Percentiles rank a stretch among this genome's conserved stretches.
These are phyloP conservation scores for Boletus subcaerulescens DNA, from an alignment of 768 basidiomycete genomes.

Conservation along the genomic window DNA sequence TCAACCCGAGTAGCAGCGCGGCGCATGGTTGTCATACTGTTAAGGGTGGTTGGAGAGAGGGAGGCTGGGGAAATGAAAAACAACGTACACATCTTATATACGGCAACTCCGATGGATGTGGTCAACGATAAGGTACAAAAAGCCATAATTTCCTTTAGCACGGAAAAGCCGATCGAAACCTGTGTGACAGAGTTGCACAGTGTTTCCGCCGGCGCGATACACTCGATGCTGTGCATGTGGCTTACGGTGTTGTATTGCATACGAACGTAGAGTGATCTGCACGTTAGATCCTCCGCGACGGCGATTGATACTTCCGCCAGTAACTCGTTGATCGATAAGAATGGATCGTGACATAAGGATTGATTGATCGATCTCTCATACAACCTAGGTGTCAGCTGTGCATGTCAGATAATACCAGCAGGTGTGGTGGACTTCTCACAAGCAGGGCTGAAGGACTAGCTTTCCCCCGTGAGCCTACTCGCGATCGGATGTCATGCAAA, in stretches of 20 bases:
- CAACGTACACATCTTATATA: conserved; percentile 2
- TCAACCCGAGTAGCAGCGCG: background rate
- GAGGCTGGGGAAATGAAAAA: background rate
- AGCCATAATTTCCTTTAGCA: background rate
- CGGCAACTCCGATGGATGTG: background rate
- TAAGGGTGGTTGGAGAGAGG: background rate
- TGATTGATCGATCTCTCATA: too few relatives aligned
- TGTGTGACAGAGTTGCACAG: background rate
- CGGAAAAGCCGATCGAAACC: background rate
- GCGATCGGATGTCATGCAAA: too few relatives aligned
- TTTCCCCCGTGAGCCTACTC: too few relatives aligned
- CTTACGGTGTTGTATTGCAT: background rate
- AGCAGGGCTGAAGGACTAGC: too few relatives aligned
- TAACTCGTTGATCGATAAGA: background rate
- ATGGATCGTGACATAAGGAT: too few relatives aligned
- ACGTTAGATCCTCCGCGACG: background rate
- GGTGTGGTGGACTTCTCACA: too few relatives aligned
- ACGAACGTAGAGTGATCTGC: background rate
- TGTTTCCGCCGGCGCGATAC: background rate
- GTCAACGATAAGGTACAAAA: background rate
- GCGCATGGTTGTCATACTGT: conserved; percentile 5
- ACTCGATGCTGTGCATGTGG: conserved; percentile 5
- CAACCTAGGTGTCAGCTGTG: too few relatives aligned
- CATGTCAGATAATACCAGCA: too few relatives aligned
- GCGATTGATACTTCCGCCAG: background rate